These are phyloP conservation scores for Pseudozyma sp. DNA, from an alignment of 1,284 basidiomycete species.

Conservation along the genomic window DNA sequence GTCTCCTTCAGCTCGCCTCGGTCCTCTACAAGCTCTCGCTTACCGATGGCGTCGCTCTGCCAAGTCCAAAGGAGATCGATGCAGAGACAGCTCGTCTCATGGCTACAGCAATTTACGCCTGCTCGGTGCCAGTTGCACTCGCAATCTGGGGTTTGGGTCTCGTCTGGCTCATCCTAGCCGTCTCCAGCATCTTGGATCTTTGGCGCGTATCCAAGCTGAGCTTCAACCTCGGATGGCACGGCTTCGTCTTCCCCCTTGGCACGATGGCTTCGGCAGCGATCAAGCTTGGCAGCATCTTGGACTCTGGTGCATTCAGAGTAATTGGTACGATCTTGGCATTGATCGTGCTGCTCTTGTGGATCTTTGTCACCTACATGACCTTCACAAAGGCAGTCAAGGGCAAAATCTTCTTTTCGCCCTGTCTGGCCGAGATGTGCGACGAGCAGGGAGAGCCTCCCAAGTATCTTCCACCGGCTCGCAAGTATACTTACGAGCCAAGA, in stretches of 20 bases:
- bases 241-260: constrained; percentile 60
- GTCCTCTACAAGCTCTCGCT: constrained; percentile 34
- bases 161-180: constrained; percentile 70
- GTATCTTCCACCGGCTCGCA: constrained; percentile 38
- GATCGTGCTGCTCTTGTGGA: constrained; percentile 51
- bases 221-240: constrained; percentile 65
- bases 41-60: constrained; percentile 20
- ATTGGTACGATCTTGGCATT: constrained; percentile 50
- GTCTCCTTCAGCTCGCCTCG: constrained; percentile 72
- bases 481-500: constrained; percentile 49
- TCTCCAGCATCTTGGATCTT: constrained; percentile 60
- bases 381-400: constrained; percentile 26
- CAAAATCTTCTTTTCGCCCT: constrained; percentile 54
- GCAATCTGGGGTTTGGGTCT: constrained; percentile 71
- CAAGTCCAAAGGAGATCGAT: constrained; percentile 13
- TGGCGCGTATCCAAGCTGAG: constrained; percentile 43
- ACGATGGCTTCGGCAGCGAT: constrained; percentile 48
- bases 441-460: constrained; percentile 41
- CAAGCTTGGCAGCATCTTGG: constrained; percentile 51
- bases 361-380: constrained; percentile 40
- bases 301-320: constrained; percentile 49
- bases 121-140: constrained; percentile 62
- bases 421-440: constrained; percentile 50
- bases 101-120: constrained; percentile 52
- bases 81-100: constrained; percentile 40